Conservation (phyloP, 2,329 filamentous ascomycete species). For the Aspergillus piperis region DNA sequence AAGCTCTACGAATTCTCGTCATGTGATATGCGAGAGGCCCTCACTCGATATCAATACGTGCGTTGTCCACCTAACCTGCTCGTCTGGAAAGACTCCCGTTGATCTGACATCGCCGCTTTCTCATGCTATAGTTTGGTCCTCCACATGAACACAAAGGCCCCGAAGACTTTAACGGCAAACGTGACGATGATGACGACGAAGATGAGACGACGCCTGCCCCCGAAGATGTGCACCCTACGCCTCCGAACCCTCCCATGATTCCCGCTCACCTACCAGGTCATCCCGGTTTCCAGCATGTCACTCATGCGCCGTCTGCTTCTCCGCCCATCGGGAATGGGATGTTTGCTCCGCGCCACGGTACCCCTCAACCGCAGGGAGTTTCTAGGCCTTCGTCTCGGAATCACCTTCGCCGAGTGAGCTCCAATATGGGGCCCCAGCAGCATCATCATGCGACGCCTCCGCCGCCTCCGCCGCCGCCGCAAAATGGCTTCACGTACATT, state of each 20-base stretch:
- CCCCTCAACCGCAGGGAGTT: constrained; percentile 74
- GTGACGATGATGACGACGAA: constrained; percentile 76
- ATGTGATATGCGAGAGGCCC: constrained; percentile 85
- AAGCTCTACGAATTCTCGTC: constrained; percentile 99
- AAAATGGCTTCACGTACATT: constrained; percentile 79
- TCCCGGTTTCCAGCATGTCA: constrained; percentile 73
- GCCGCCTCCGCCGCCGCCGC: constrained; percentile 55
- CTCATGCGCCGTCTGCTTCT: constrained; percentile 82
- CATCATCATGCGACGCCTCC: constrained; percentile 63
- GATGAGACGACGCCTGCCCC: constrained; percentile 72
- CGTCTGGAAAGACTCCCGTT: constrained; percentile 5
- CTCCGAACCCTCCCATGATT: constrained; percentile 58
- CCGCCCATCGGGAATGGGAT: constrained; percentile 81
- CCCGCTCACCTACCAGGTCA: constrained; percentile 70
- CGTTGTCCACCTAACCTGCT: constrained; percentile 41
- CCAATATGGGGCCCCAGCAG: constrained; percentile 68
- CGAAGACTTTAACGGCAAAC: constrained; percentile 81
- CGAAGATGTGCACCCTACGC: constrained; percentile 59
- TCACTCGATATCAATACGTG: constrained; percentile 88
- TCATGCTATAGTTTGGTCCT: constrained; percentile 71
- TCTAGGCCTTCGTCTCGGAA: constrained; percentile 81
- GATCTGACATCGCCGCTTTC: constrained; percentile 19
- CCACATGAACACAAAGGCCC: constrained; percentile 97
- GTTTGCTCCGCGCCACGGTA: constrained; percentile 72
- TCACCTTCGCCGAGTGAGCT: constrained; percentile 72